These are phyloP conservation scores for Xylaria palmicola DNA, from an alignment of 495 filamentous ascomycete species.

Conservation along the genomic window DNA sequence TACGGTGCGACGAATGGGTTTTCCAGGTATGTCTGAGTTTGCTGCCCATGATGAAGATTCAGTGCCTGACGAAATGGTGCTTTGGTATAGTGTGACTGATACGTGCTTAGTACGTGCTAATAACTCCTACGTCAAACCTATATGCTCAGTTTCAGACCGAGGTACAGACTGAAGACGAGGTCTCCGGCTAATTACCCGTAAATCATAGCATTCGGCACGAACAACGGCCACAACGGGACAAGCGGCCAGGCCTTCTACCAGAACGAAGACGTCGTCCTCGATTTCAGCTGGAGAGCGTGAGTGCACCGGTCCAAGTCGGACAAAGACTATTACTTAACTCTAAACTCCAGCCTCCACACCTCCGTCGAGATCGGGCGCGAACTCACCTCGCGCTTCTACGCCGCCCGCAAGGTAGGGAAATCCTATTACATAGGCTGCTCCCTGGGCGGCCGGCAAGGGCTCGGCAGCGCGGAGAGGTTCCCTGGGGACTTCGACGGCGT, in stretches of 20 bases:
- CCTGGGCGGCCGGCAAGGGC: slow-evolving; percentile 46
- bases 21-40: slow-evolving; percentile 32
- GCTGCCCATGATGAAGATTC: too few species aligned
- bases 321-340: not conserved
- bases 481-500: slow-evolving; percentile 57
- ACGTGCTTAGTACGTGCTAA: not conserved
- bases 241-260: slow-evolving; percentile 51
- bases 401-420: slow-evolving; percentile 25
- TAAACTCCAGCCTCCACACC: slow-evolving; percentile 35
- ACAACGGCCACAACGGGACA: slow-evolving; percentile 59
- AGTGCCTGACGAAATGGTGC: too few species aligned
- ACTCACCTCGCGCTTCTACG: slow-evolving; percentile 37
- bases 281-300: slow-evolving; percentile 34
- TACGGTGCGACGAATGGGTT: slow-evolving; percentile 48
- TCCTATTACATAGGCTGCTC: slow-evolving; percentile 48
- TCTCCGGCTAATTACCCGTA: not conserved
- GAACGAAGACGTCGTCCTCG: slow-evolving; percentile 50
- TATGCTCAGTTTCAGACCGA: too few species aligned
- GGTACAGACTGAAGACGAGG: not conserved
- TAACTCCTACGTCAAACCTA: not conserved
- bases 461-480: slow-evolving; percentile 36
- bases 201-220: slow-evolving; percentile 42
- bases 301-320: not conserved
- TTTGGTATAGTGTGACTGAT: too few species aligned
- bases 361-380: slow-evolving; percentile 46